Percentiles rank a stretch among this genome's conserved stretches.
These are phyloP conservation scores for Rhodotorula sphaerocarpa DNA, from an alignment of 768 basidiomycete species.

Conservation along the genomic window DNA sequence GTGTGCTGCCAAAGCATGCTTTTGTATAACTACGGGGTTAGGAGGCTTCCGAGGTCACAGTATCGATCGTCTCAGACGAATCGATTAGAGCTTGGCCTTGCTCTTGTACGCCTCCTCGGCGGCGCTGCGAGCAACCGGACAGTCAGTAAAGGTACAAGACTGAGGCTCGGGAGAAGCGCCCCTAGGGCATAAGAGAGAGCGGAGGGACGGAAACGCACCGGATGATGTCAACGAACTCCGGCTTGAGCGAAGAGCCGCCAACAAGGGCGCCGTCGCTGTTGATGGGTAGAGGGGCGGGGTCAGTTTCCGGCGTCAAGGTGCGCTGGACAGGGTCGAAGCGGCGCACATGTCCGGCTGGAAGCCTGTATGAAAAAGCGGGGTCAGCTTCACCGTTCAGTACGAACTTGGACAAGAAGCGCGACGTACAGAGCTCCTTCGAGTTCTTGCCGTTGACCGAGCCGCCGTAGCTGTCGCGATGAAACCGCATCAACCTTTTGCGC, in stretches of 20 bases:
- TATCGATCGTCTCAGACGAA: no score
- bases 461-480: conserved; percentile 54
- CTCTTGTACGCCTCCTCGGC: conserved; percentile 25
- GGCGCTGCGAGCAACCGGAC: no score
- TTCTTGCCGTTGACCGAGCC: conserved; percentile 88
- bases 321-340: not conserved
- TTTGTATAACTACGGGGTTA: no score
- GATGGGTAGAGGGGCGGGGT: not conserved
- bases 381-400: not conserved
- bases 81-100: conserved; percentile 32
- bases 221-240: conserved; percentile 21
- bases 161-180: no score
- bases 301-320: no score
- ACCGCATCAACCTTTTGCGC: no score
- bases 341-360: conserved; percentile 5
- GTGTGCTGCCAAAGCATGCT: no score
- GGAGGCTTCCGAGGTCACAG: no score
- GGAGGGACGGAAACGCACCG: not conserved
- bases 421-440: conserved; percentile 64
- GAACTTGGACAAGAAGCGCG: not conserved
- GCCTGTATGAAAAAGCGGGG: not conserved
- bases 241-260: conserved; percentile 2
- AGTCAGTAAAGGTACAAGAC: no score
- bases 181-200: no score
- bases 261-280: conserved; percentile 5